Conservation (phyloP, 805 yeast genomes). For the Candida peoriensis region DNA sequence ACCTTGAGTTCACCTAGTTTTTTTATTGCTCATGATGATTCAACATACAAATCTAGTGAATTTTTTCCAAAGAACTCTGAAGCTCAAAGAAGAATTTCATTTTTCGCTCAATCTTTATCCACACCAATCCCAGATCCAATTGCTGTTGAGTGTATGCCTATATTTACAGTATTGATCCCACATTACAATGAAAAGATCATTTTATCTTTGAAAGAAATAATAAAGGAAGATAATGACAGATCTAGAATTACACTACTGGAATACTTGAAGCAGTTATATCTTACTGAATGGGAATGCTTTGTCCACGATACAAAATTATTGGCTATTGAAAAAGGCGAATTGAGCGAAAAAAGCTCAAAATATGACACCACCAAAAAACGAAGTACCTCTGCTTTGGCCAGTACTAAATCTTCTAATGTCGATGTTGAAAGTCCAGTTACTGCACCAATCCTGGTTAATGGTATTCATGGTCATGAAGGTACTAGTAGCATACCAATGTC, state of each 20-base stretch:
- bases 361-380: constrained; percentile 17
- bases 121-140: constrained; percentile 77
- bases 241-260: constrained; percentile 78
- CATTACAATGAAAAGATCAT: constrained; percentile 83
- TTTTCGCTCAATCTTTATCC: constrained; percentile 84
- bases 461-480: no score
- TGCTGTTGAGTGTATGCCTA: constrained; percentile 67
- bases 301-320: constrained; percentile 69
- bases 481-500: constrained; percentile 7
- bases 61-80: constrained; percentile 60
- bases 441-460: background rate
- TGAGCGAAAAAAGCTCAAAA: constrained; percentile 16
- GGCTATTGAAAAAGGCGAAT: constrained; percentile 47
- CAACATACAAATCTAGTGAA: constrained; percentile 55
- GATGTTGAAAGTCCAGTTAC: background rate
- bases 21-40: constrained; percentile 80
- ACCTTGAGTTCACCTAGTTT: constrained; percentile 67
- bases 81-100: constrained; percentile 77
- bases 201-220: constrained; percentile 69
- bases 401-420: background rate
- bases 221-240: constrained; percentile 57
- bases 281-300: constrained; percentile 76
- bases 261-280: constrained; percentile 67
- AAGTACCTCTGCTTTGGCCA: background rate
- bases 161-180: constrained; percentile 81